These are phyloP conservation scores for Neurospora intermedia DNA, from an alignment of 495 filamentous ascomycete species.

Conservation along the genomic window DNA sequence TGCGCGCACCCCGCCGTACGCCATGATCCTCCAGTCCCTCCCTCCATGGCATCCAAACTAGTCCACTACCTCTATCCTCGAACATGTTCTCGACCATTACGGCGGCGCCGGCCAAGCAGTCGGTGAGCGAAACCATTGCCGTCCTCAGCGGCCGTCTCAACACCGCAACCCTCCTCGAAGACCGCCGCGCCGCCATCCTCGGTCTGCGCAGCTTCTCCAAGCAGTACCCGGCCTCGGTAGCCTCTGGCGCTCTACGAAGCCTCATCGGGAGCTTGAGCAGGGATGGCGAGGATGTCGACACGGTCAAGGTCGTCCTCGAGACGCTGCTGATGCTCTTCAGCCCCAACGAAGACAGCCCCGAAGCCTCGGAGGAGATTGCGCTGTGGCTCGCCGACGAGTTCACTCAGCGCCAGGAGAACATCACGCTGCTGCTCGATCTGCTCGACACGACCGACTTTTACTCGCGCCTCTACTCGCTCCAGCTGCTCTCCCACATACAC, in stretches of 20 bases:
- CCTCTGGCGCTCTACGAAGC: constrained; percentile 75
- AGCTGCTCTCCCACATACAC: constrained; percentile 78
- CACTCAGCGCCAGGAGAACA: constrained; percentile 97
- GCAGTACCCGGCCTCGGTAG: constrained; percentile 91
- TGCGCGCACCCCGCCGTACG: not conserved
- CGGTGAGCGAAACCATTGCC: constrained; percentile 84
- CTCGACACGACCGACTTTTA: constrained; percentile 84
- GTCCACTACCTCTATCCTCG: constrained; percentile 12
- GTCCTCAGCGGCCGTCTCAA: constrained; percentile 76
- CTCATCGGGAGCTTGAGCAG: constrained; percentile 76
- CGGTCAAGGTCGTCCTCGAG: constrained; percentile 86
- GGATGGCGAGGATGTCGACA: constrained; percentile 94
- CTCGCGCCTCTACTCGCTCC: constrained; percentile 82
- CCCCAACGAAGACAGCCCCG: constrained; percentile 52
- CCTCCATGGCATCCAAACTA: constrained; percentile 15
- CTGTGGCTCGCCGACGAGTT: constrained; percentile 98
- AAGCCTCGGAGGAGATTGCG: constrained; percentile 93
- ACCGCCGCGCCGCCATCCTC: constrained; percentile 84
- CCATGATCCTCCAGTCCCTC: constrained; percentile 1
- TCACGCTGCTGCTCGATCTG: constrained; percentile 79
- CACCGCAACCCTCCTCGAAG: constrained; percentile 82
- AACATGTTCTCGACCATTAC: constrained; percentile 77
- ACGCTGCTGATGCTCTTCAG: constrained; percentile 87
- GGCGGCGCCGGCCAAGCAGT: constrained; percentile 89
- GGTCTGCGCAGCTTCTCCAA: constrained; percentile 93